phyloP scores from a whole-genome alignment of 129 eudicot genomes.

The Pulicaria dysenterica region DNA sequence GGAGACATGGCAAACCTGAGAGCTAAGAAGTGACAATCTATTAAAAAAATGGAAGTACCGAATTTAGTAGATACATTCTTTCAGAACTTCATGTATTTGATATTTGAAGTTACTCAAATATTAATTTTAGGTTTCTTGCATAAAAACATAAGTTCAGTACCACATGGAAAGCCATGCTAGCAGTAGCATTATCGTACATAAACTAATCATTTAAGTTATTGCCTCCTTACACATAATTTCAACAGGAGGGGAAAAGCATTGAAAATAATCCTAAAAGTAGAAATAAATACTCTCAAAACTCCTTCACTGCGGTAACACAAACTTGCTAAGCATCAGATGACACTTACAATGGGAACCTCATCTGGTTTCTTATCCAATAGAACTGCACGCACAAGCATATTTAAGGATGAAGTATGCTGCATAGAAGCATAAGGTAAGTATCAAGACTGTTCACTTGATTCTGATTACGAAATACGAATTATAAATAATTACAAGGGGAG shows the following conservation, averaged over 20 bases:
- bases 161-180: not conserved
- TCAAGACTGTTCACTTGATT: constrained; percentile 10
- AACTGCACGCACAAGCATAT: constrained; percentile 73
- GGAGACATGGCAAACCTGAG: too few relatives aligned
- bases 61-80: not conserved
- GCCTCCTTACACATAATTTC: not conserved
- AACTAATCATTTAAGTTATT: not conserved
- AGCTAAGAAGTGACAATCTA: not conserved
- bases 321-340: not conserved
- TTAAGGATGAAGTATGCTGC: constrained; percentile 86
- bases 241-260: too few relatives aligned
- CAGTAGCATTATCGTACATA: constrained; percentile 3
- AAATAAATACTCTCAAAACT: not conserved
- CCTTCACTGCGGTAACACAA: constrained; percentile 13
- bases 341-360: constrained; percentile 90
- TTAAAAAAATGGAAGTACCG: not conserved
- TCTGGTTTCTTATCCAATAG: constrained; percentile 89
- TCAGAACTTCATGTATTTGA: not conserved
- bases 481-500: not conserved
- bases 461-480: not conserved
- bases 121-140: not conserved
- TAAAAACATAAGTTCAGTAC: too few relatives aligned
- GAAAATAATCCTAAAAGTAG: not conserved
- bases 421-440: constrained; percentile 34
- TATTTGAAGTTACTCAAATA: not conserved